These are phyloP conservation scores for Trichoderma harzianum DNA, from an alignment of 2,329 filamentous ascomycete genomes.

Conservation along the genomic window DNA sequence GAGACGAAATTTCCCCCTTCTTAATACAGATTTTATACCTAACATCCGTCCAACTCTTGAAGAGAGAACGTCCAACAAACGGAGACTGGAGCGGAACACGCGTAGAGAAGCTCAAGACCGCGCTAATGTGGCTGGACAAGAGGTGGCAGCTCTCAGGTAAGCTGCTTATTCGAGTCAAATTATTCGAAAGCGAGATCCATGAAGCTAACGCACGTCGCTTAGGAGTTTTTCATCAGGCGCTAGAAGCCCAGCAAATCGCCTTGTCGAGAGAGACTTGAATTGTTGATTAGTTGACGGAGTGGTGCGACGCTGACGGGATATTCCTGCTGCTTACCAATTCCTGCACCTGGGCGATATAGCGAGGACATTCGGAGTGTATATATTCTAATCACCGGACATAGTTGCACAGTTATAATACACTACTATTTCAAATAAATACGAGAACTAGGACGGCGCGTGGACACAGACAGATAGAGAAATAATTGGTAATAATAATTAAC, in stretches of 20 bases:
- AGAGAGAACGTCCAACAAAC: not conserved
- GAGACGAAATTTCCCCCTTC: not conserved
- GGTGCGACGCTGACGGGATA: not conserved
- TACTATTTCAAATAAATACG: not conserved
- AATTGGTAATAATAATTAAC: not conserved
- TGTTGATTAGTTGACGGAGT: not conserved
- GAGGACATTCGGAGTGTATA: not conserved
- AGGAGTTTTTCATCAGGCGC: not conserved
- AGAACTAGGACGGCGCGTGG: not conserved
- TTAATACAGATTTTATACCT: not conserved
- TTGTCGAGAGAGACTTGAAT: not conserved
- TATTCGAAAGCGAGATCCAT: not conserved
- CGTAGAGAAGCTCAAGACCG: not conserved
- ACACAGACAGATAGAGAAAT: not conserved
- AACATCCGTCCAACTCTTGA: not conserved
- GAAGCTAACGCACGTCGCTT: not conserved
- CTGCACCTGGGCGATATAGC: not conserved
- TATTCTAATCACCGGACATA: not conserved
- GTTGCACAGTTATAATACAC: not conserved
- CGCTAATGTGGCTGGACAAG: not conserved
- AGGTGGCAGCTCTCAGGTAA: constrained; percentile 6
- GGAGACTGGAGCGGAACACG: not conserved
- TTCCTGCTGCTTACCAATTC: not conserved
- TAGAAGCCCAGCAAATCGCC: constrained; percentile 6
- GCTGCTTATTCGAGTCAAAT: not conserved